phyloP scores from a whole-genome alignment of 768 basidiomycete genomes.

The Podaxis rugospora region DNA sequence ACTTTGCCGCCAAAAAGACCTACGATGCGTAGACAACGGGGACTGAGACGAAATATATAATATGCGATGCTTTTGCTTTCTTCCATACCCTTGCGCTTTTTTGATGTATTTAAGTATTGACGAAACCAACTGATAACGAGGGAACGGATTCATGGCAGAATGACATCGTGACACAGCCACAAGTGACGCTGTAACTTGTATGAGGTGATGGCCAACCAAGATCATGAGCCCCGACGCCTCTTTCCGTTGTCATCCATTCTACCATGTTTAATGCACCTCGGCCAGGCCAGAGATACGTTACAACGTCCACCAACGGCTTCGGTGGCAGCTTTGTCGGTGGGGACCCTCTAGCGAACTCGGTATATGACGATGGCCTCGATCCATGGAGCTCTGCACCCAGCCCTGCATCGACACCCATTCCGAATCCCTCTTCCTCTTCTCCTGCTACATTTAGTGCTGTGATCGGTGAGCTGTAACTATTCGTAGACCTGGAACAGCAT shows the following conservation, averaged over 20 bases:
- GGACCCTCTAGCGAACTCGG: conserved; percentile 68
- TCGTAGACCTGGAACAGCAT: not conserved
- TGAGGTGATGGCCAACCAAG: not conserved
- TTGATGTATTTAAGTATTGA: conserved; percentile 19
- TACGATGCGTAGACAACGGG: conserved; percentile 28
- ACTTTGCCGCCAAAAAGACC: conserved; percentile 76
- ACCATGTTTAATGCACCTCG: conserved; percentile 86
- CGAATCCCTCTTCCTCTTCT: conserved; percentile 35
- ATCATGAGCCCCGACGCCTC: not conserved
- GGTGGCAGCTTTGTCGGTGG: conserved; percentile 74
- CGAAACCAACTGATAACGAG: conserved; percentile 1
- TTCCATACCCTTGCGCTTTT: conserved; percentile 16
- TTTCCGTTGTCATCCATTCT: not conserved
- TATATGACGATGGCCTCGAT: conserved; percentile 77
- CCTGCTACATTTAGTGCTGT: conserved; percentile 56
- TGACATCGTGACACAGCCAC: not conserved
- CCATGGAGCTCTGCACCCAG: conserved; percentile 78
- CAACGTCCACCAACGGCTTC: conserved; percentile 51
- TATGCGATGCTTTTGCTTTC: not conserved
- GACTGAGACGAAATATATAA: conserved; percentile 5
- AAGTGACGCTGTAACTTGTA: conserved; percentile 2
- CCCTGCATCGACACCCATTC: conserved; percentile 60
- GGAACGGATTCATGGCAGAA: not conserved
- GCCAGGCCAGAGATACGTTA: conserved; percentile 62
- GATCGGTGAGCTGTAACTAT: conserved; percentile 45